phyloP scores from a whole-genome alignment of 2,329 filamentous ascomycete genomes.

The Trichoderma sp. region DNA sequence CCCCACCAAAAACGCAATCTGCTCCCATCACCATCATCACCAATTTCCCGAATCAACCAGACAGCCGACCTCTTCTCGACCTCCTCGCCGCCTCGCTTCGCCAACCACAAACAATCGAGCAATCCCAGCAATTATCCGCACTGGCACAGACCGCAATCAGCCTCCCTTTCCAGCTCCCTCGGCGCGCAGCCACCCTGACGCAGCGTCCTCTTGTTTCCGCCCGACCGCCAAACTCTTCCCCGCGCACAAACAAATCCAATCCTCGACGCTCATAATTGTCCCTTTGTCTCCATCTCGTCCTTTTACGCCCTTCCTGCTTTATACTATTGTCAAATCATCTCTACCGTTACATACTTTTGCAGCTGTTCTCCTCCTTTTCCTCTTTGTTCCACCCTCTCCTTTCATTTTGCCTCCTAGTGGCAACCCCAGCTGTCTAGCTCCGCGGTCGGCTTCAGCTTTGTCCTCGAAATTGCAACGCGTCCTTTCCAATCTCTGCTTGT shows the following conservation, averaged over 20 bases:
- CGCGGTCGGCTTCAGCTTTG: constrained; percentile 17
- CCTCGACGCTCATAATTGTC: constrained; percentile 14
- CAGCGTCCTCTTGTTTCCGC: constrained; percentile 19
- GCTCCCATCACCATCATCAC: constrained; percentile 23
- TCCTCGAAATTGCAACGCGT: constrained; percentile 22
- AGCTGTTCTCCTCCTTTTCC: not conserved
- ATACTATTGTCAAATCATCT: not conserved
- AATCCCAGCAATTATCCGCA: constrained; percentile 1
- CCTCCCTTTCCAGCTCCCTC: not conserved
- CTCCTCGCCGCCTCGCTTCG: not conserved
- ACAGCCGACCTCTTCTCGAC: constrained; percentile 15
- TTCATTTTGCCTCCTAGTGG: constrained; percentile 2
- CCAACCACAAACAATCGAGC: constrained; percentile 6
- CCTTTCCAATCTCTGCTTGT: constrained; percentile 6
- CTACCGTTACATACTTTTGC: not conserved
- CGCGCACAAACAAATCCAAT: constrained; percentile 15
- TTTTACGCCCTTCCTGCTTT: not conserved
- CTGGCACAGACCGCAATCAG: not conserved
- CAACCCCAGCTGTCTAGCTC: constrained; percentile 19
- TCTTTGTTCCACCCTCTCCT: not conserved
- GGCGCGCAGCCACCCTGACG: not conserved
- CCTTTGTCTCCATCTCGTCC: constrained; percentile 3
- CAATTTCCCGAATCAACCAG: not conserved
- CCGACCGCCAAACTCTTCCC: constrained; percentile 17
- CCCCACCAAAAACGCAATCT: constrained; percentile 25